Conservation (phyloP, 2,329 filamentous ascomycete species). For the Botrytis medusae region DNA sequence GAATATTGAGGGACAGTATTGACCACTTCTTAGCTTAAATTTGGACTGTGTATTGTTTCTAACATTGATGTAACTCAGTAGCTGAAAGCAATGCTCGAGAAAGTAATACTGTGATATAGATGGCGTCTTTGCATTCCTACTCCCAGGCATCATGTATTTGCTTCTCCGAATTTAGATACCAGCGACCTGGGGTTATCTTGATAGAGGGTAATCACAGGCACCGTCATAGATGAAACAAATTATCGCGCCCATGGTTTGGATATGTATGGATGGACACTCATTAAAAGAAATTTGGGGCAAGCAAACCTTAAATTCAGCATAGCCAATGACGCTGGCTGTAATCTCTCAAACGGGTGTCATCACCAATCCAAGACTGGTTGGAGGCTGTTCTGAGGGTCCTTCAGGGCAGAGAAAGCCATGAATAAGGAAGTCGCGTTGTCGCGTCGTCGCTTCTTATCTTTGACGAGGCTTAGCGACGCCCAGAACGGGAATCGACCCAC, state of each 20-base stretch:
- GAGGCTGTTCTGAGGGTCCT: background rate
- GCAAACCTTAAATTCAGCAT: background rate
- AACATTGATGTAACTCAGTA: background rate
- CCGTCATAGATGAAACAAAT: background rate
- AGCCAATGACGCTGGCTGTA: background rate
- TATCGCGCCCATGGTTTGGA: background rate
- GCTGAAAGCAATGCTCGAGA: background rate
- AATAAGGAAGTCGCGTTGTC: background rate
- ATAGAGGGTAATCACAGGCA: background rate
- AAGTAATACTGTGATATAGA: background rate
- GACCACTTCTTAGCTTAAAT: background rate
- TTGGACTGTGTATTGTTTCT: background rate
- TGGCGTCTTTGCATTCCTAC: background rate
- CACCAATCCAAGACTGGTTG: background rate
- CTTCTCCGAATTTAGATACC: background rate
- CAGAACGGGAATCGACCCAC: background rate
- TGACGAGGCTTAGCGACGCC: constrained; percentile 14
- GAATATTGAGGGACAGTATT: background rate
- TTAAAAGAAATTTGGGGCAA: background rate
- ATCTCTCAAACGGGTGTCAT: background rate
- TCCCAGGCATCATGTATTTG: background rate
- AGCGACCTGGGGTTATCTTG: background rate
- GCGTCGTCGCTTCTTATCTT: constrained; percentile 13
- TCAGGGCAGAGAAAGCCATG: background rate
- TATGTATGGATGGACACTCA: background rate